A percentile compares a stretch with the other conserved stretches of the same genome.
These are phyloP conservation scores for Penicillium sp. DNA, from an alignment of 2,329 filamentous ascomycete species.

Conservation along the genomic window DNA sequence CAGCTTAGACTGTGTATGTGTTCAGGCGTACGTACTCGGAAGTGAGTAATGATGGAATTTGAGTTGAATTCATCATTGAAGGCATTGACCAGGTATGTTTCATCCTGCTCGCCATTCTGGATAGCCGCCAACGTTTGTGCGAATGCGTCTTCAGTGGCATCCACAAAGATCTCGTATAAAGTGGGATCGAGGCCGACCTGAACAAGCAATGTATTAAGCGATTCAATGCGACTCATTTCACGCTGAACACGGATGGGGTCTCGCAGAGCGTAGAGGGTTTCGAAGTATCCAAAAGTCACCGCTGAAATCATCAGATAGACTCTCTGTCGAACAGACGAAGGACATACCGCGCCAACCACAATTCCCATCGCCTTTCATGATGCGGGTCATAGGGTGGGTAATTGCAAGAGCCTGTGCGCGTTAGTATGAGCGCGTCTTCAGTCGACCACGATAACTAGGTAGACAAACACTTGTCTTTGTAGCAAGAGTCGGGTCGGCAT, in stretches of 20 bases:
- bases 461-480: slow-evolving; percentile 74
- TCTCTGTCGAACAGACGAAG: not conserved
- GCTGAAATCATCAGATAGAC: slow-evolving; percentile 52
- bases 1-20: slow-evolving; percentile 3
- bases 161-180: slow-evolving; percentile 78
- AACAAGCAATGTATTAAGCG: slow-evolving; percentile 68
- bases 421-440: not conserved
- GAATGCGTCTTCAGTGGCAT: slow-evolving; percentile 69
- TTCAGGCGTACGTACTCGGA: slow-evolving; percentile 51
- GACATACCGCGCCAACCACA: slow-evolving; percentile 93
- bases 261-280: slow-evolving; percentile 69
- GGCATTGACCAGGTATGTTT: slow-evolving; percentile 57
- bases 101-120: slow-evolving; percentile 54
- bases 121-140: slow-evolving; percentile 61
- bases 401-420: slow-evolving; percentile 68
- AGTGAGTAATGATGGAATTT: slow-evolving; percentile 80
- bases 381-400: slow-evolving; percentile 83
- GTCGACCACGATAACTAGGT: not conserved
- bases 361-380: slow-evolving; percentile 87
- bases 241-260: slow-evolving; percentile 64
- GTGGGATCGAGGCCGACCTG: slow-evolving; percentile 64
- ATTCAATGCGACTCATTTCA: slow-evolving; percentile 70
- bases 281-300: slow-evolving; percentile 89
- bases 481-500: slow-evolving; percentile 79
- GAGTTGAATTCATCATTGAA: slow-evolving; percentile 73